Evolutionary conservation across 495 filamentous ascomycete species (phyloP).

Genomic region (Astrocystis sublimbata): DNA sequence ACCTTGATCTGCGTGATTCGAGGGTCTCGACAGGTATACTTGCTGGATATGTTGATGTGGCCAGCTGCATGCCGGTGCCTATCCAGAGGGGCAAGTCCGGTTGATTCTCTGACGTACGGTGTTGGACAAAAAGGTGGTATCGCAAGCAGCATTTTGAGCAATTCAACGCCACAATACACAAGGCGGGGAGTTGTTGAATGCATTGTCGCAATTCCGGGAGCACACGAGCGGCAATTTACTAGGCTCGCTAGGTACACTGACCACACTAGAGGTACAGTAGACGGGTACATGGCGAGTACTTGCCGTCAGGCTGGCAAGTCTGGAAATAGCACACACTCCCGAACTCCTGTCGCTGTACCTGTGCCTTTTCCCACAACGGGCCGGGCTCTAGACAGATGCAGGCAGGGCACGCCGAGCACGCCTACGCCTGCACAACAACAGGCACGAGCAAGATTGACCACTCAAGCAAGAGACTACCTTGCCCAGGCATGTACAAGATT

Average conservation of each 20-base stretch:
- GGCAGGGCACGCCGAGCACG: not conserved
- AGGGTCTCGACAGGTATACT: not conserved
- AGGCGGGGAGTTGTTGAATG: no score
- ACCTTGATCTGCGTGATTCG: not conserved
- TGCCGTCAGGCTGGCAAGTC: not conserved
- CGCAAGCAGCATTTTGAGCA: not conserved
- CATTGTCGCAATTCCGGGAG: not conserved
- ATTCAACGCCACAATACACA: not conserved
- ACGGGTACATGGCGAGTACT: not conserved
- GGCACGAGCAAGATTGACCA: conserved; percentile 17
- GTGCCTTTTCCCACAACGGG: no score
- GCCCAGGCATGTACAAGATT: conserved; percentile 1
- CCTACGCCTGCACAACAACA: conserved; percentile 12
- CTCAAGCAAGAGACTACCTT: conserved; percentile 4
- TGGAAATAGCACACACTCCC: not conserved
- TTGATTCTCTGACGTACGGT: no score
- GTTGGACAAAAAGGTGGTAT: no score
- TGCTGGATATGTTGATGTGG: not conserved
- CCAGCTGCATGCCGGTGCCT: not conserved
- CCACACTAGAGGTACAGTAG: not conserved
- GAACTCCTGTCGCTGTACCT: not conserved
- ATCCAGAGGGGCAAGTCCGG: no score
- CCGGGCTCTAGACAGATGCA: no score
- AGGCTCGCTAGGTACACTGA: no score
- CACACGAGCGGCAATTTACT: conserved; percentile 8